phyloP scores from a whole-genome alignment of 1,284 basidiomycete species.

The Cryptococcus sp. region DNA sequence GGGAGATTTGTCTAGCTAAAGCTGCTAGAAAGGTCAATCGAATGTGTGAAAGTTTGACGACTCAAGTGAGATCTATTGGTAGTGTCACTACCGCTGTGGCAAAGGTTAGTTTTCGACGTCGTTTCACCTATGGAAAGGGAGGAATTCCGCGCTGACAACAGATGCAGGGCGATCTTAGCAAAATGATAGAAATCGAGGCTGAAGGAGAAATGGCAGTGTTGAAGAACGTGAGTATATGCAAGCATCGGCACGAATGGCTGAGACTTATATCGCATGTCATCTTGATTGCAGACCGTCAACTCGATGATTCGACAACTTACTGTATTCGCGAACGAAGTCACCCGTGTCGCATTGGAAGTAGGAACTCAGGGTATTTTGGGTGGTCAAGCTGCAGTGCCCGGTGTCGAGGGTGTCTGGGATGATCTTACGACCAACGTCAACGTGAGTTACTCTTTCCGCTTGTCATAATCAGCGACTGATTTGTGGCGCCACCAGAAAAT shows the following conservation, averaged over 20 bases:
- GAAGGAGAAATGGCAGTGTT: conserved; percentile 89
- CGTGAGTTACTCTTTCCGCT: conserved; percentile 54
- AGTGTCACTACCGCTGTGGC: conserved; percentile 92
- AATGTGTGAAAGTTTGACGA: conserved; percentile 90
- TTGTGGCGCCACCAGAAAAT: conserved; percentile 62
- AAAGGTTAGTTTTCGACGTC: conserved; percentile 29
- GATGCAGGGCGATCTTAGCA: conserved; percentile 55
- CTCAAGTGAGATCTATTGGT: conserved; percentile 91
- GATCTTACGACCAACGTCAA: conserved; percentile 89
- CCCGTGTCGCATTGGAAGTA: conserved; percentile 88
- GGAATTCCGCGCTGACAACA: conserved; percentile 12
- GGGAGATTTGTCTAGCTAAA: neutral
- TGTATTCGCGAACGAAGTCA: conserved; percentile 92
- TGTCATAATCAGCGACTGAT: conserved; percentile 5
- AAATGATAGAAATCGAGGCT: conserved; percentile 66
- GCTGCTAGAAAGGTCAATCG: conserved; percentile 68
- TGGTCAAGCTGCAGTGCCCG: conserved; percentile 87
- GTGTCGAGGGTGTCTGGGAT: conserved; percentile 92
- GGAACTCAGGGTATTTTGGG: conserved; percentile 90
- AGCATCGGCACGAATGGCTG: neutral
- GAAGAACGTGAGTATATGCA: conserved; percentile 60
- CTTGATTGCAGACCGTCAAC: conserved; percentile 46
- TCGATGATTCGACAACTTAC: conserved; percentile 87
- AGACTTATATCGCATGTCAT: conserved; percentile 1
- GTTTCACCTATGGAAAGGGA: neutral